Evolutionary conservation across 495 filamentous ascomycete species (phyloP), one percentile per base, ranked within the genome.

Genomic region (Collariella sp.): DNA sequence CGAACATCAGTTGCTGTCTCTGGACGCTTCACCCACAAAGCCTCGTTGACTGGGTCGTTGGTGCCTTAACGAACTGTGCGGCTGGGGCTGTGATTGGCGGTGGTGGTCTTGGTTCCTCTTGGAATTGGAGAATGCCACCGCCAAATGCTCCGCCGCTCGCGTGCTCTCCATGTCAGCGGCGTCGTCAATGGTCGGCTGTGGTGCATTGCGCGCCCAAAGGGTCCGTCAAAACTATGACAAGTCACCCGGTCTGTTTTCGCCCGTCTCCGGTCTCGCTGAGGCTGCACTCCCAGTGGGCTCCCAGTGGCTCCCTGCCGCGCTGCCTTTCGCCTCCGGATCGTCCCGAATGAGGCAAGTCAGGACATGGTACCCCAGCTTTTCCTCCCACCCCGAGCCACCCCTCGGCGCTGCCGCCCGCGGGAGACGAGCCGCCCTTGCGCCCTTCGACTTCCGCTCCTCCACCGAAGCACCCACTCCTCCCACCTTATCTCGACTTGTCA

Each of bases 241-340:
- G 15, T 46, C 35, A 41, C 43, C 57, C 57, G 57, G 43, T 16
- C 35, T 15, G 22, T 59, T 59, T 48, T 59, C 57, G 56, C 48
- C 31, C 23, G 7, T 10, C 56, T 59, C 56, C 56, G 56, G 54
- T 51, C 11, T 59, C 56, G 57, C 57, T 59, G 47, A 46, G 45
- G 34, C 20, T 34, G 5, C n/a, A n/a, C n/a, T n/a, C n/a, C n/a
- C n/a, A n/a, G n/a, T n/a, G n/a, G n/a, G n/a, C n/a, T n/a, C n/a
- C n/a, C n/a, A n/a, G n/a, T n/a, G n/a, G n/a, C n/a, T n/a, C 5
- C 49, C 20, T 19, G 24, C 19, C 29, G 40, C 38, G 52, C 26
- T 22, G 26, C 18, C 18, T 20, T 13, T 54, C 39, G 48, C 45
- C 52, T 59, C 56, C 56, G 56, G 40, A 34, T 38, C 52, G 7